Conservation (phyloP, 495 filamentous ascomycete species). For the Podospora pseudocomata region DNA sequence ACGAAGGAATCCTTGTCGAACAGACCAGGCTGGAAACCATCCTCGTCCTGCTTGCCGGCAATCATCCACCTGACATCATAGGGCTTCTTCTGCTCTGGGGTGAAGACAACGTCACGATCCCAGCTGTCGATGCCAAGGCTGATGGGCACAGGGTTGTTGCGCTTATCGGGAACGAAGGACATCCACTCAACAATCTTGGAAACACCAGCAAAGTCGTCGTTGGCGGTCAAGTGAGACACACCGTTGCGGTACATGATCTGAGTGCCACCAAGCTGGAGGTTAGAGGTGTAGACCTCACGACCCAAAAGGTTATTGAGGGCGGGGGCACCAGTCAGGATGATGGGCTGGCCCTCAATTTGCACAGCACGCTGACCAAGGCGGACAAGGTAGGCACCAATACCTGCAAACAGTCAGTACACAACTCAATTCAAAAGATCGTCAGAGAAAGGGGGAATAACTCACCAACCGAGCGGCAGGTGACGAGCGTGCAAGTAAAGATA, state of each 20-base stretch:
- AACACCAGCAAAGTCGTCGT: constrained; percentile 96
- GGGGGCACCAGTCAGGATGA: constrained; percentile 95
- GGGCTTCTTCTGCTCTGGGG: constrained; percentile 78
- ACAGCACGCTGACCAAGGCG: constrained; percentile 96
- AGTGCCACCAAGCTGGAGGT: constrained; percentile 96
- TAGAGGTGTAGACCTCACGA: constrained; percentile 97
- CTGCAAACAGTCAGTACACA: constrained; percentile 36
- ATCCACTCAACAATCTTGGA: constrained; percentile 98
- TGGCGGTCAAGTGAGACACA: constrained; percentile 97
- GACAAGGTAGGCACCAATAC: constrained; percentile 98
- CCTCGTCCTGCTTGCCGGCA: constrained; percentile 78
- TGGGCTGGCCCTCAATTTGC: constrained; percentile 97
- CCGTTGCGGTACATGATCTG: constrained; percentile 99
- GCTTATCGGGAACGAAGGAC: constrained; percentile 92
- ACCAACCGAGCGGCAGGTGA: constrained; percentile 95
- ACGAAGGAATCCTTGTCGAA: constrained; percentile 97
- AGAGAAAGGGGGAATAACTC: constrained; percentile 29
- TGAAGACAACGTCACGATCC: constrained; percentile 88
- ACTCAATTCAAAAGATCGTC: not conserved
- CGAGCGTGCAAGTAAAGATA: constrained; percentile 97
- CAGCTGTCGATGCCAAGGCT: constrained; percentile 78
- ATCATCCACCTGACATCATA: constrained; percentile 95
- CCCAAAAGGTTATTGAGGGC: constrained; percentile 98
- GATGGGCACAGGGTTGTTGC: constrained; percentile 82
- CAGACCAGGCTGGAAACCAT: constrained; percentile 76